These are phyloP conservation scores for Candida sphagnicola DNA, from an alignment of 805 yeast species.

Conservation along the genomic window DNA sequence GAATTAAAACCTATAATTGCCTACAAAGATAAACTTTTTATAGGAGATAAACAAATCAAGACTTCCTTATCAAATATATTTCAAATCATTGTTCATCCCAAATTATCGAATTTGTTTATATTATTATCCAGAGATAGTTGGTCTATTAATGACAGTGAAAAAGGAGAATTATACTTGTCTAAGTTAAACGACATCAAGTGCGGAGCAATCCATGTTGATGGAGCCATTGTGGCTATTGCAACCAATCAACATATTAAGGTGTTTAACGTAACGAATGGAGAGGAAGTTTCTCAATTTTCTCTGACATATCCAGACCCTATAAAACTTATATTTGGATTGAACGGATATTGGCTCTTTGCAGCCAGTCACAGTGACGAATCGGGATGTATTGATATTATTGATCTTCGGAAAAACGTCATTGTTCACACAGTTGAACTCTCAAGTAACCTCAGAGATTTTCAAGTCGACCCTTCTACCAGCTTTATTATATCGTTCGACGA, in stretches of 20 bases:
- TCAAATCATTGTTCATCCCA: slow-evolving; percentile 31
- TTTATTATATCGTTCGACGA: slow-evolving; percentile 20
- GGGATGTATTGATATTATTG: slow-evolving; percentile 38
- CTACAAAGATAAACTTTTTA: slow-evolving; percentile 13
- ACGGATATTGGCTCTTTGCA: slow-evolving; percentile 60
- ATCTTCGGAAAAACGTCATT: slow-evolving; percentile 40
- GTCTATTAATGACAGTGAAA: slow-evolving; percentile 12
- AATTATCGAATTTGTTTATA: slow-evolving; percentile 21
- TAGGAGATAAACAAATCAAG: slow-evolving; percentile 8
- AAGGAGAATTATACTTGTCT: slow-evolving; percentile 1
- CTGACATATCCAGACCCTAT: slow-evolving; percentile 20
- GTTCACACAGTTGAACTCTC: slow-evolving; percentile 24
- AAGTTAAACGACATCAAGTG: slow-evolving; percentile 9
- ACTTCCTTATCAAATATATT: slow-evolving; percentile 11
- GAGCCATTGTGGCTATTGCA: slow-evolving; percentile 42
- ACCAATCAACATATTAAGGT: slow-evolving; percentile 27
- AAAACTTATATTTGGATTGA: slow-evolving; percentile 49
- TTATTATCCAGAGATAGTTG: slow-evolving; percentile 21
- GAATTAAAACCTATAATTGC: slow-evolving; percentile 16
- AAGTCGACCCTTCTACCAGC: slow-evolving; percentile 34
- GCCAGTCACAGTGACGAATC: slow-evolving; percentile 15
- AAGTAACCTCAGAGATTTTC: slow-evolving; percentile 17
- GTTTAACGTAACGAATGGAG: slow-evolving; percentile 36
- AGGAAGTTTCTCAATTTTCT: slow-evolving; percentile 26
- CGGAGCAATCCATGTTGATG: slow-evolving; percentile 45